A percentile compares a stretch with the other conserved stretches of the same genome.
phyloP scores from a whole-genome alignment of 1,139 yeast genomes.

The Protomyces lactucae-debilis region DNA sequence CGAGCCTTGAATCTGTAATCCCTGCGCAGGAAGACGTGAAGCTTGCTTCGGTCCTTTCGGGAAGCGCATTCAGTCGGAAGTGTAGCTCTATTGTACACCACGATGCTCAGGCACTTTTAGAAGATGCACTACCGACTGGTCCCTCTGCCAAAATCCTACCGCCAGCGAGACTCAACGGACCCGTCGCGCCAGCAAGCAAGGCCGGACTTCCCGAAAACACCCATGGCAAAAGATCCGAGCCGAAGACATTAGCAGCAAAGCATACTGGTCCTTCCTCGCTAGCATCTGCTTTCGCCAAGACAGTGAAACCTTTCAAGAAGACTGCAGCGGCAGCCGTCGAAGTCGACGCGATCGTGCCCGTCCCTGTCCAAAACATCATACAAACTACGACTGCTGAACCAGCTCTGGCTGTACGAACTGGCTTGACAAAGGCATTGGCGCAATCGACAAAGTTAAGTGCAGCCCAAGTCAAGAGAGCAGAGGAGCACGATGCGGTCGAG shows the following conservation, averaged over 20 bases:
- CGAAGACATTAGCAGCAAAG: background rate
- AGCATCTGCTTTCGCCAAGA: constrained; percentile 24
- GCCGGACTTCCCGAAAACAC: background rate
- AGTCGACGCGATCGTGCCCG: background rate
- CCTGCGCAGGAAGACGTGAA: background rate
- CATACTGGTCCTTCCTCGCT: constrained; percentile 5
- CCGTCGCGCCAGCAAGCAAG: background rate
- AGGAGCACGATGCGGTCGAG: constrained; percentile 2
- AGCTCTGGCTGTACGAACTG: background rate
- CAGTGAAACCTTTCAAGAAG: constrained; percentile 9
- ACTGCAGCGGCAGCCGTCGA: background rate
- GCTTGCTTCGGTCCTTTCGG: background rate
- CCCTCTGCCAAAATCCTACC: background rate
- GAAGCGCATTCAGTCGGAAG: background rate
- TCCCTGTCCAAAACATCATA: background rate
- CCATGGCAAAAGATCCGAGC: background rate
- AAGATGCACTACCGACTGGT: background rate
- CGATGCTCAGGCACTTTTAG: background rate
- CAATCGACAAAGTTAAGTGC: background rate
- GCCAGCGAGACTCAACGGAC: background rate
- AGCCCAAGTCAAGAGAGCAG: background rate
- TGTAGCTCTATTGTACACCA: constrained; percentile 4
- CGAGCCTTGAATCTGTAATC: constrained; percentile 5
- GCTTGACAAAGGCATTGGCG: background rate
- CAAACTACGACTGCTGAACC: background rate